These are phyloP conservation scores for Cutaneotrichosporon dermatis DNA, from an alignment of 1,284 basidiomycete genomes.

Conservation along the genomic window DNA sequence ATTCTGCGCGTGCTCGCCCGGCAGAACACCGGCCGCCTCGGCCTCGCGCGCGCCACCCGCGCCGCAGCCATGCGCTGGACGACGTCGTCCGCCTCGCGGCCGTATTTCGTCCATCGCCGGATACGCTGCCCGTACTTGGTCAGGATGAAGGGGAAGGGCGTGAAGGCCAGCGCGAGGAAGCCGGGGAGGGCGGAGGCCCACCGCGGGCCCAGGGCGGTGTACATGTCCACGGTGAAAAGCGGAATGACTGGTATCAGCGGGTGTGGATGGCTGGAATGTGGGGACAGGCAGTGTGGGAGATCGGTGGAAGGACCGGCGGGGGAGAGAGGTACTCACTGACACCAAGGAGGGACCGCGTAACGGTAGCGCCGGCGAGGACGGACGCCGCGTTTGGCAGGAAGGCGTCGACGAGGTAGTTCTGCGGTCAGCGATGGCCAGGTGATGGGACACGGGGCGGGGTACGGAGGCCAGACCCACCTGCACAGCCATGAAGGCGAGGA, in stretches of 20 bases:
- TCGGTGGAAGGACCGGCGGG: no score
- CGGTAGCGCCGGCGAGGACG: conserved; percentile 64
- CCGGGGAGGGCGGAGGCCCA: conserved; percentile 60
- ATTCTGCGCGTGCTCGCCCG: background rate
- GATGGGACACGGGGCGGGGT: no score
- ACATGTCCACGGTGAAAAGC: conserved; percentile 58
- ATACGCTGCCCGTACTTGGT: conserved; percentile 18
- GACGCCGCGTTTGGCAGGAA: conserved; percentile 54
- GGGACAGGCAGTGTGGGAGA: no score
- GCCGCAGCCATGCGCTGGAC: background rate
- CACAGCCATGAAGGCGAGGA: conserved; percentile 30
- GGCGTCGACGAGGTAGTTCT: conserved; percentile 59
- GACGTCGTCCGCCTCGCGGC: conserved; percentile 20
- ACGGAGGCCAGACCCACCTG: background rate
- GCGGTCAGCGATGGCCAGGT: no score
- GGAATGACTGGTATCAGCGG: conserved; percentile 52
- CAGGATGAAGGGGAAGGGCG: conserved; percentile 53
- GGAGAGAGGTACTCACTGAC: conserved; percentile 24
- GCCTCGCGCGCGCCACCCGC: background rate
- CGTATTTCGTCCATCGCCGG: conserved; percentile 23
- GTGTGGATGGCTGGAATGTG: no score
- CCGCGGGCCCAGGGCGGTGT: conserved; percentile 55
- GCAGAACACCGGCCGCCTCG: background rate
- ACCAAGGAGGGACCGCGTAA: conserved; percentile 61
- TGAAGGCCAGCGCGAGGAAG: conserved; percentile 56